Conservation (phyloP, 441 rosid species). For the Euphorbia corollata region DNA sequence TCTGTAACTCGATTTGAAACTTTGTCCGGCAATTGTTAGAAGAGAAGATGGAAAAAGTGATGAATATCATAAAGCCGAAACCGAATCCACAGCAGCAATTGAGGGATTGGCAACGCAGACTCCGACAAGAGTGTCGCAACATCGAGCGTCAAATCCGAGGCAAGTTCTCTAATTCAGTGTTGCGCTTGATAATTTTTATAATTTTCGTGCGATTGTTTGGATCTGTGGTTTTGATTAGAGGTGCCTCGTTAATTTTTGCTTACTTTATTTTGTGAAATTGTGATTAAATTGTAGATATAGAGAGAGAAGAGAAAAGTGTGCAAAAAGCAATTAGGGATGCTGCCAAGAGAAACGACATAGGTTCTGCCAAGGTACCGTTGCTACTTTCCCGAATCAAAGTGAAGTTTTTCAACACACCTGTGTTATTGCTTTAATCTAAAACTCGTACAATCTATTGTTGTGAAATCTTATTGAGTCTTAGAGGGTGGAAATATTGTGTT, state of each 20-base stretch:
- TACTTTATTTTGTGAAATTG: conserved; percentile 2
- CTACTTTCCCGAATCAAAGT: not conserved
- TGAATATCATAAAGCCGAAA: conserved; percentile 63
- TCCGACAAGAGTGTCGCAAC: conserved; percentile 77
- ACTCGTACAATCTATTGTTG: not conserved
- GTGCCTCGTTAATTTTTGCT: conserved; percentile 13
- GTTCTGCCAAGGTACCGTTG: conserved; percentile 66
- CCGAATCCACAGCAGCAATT: conserved; percentile 66
- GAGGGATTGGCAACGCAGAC: conserved; percentile 84
- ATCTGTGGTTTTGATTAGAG: conserved; percentile 15
- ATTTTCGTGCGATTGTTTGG: not conserved
- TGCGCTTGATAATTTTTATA: not conserved
- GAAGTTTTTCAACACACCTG: not conserved
- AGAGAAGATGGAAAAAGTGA: conserved; percentile 38
- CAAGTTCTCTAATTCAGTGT: not conserved
- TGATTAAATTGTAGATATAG: conserved; percentile 47
- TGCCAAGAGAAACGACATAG: conserved; percentile 81
- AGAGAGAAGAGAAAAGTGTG: conserved; percentile 76
- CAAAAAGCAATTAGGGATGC: conserved; percentile 85
- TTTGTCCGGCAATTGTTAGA: too few species aligned
- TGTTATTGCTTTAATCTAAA: not conserved
- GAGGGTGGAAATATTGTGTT: not conserved
- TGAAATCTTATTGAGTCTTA: not conserved
- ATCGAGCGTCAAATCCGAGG: conserved; percentile 92
- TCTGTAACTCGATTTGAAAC: not conserved